These are phyloP conservation scores for Candida quercuum DNA, from an alignment of 805 yeast species.

Conservation along the genomic window DNA sequence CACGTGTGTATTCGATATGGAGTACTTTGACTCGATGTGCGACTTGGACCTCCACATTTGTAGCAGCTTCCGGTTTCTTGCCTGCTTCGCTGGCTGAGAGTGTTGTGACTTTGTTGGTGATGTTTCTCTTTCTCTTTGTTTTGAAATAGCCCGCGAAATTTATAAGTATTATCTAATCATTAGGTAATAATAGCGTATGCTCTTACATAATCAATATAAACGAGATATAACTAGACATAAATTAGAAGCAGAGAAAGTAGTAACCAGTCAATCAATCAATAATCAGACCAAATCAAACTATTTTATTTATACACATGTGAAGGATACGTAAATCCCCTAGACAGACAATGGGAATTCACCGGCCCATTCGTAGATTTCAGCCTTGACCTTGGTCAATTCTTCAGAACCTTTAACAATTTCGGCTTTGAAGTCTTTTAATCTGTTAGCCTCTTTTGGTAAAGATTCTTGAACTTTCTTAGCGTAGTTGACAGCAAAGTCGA, in stretches of 20 bases:
- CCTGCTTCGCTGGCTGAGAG: neutral
- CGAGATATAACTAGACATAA: too few species aligned
- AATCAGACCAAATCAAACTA: too few species aligned
- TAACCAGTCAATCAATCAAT: too few species aligned
- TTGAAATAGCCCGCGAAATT: too few species aligned
- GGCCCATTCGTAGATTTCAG: conserved; percentile 88
- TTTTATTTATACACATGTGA: too few species aligned
- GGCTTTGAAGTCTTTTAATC: conserved; percentile 92
- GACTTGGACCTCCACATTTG: conserved; percentile 1
- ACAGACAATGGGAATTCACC: conserved; percentile 73
- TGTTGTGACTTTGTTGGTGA: neutral
- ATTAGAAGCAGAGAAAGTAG: too few species aligned
- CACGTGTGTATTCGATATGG: neutral
- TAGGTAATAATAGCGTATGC: too few species aligned
- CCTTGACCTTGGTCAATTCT: conserved; percentile 60
- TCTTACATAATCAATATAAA: too few species aligned
- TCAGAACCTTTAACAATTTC: conserved; percentile 67
- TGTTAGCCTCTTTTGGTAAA: conserved; percentile 90
- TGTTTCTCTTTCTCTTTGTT: neutral
- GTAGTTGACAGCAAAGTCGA: conserved; percentile 71
- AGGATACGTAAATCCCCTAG: conserved; percentile 18
- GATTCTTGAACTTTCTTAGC: conserved; percentile 71
- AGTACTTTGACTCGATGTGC: conserved; percentile 1
- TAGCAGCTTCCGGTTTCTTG: neutral
- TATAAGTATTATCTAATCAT: too few species aligned